Evolutionary conservation across 495 filamentous ascomycete genomes (phyloP).

Genomic region (Aspergillus taichungensis): DNA sequence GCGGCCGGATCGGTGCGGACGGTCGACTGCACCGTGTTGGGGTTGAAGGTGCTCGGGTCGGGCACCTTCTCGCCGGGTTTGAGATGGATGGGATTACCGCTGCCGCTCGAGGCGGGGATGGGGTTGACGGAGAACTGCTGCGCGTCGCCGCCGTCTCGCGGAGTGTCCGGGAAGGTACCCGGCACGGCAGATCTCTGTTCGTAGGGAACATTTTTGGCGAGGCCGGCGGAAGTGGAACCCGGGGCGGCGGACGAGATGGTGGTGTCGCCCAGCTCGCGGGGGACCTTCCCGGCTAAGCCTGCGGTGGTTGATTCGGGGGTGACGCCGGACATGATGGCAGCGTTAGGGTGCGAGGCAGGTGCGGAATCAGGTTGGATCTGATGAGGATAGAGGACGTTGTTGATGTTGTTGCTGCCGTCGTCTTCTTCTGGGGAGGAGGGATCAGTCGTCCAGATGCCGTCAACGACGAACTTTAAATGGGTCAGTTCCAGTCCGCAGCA

Average conservation of each 20-base stretch:
- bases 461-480: constrained; percentile 71
- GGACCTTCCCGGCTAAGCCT: constrained; percentile 56
- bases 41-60: constrained; percentile 40
- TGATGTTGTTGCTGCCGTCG: constrained; percentile 69
- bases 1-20: constrained; percentile 74
- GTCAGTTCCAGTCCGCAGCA: too few relatives aligned
- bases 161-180: constrained; percentile 74
- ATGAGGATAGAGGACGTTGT: constrained; percentile 77
- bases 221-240: constrained; percentile 53
- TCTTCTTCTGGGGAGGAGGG: constrained; percentile 66
- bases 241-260: constrained; percentile 39
- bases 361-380: constrained; percentile 47
- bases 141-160: constrained; percentile 41
- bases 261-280: constrained; percentile 41
- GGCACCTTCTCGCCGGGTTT: constrained; percentile 76
- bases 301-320: constrained; percentile 69
- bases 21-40: constrained; percentile 41
- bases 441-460: constrained; percentile 78
- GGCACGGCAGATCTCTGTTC: constrained; percentile 51
- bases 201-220: constrained; percentile 55
- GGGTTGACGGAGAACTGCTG: constrained; percentile 56
- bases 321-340: constrained; percentile 57
- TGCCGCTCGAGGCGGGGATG: constrained; percentile 63
- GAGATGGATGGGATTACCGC: constrained; percentile 72
- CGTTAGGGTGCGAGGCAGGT: constrained; percentile 20